phyloP scores from a whole-genome alignment of 1,284 basidiomycete species.

The Puccinia triticina region DNA sequence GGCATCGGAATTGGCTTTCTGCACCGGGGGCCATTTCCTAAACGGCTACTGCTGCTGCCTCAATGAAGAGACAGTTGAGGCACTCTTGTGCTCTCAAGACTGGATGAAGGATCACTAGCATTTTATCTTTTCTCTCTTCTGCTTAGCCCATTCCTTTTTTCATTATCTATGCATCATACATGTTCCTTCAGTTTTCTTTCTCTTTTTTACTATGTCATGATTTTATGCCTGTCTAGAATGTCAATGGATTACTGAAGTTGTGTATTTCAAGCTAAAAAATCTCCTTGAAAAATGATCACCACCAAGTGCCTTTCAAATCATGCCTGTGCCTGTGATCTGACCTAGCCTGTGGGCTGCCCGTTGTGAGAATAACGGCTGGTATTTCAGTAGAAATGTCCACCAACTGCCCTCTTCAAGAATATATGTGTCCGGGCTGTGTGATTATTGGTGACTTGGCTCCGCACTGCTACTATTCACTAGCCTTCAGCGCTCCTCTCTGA shows the following conservation, averaged over 20 bases:
- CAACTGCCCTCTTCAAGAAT: too few species aligned
- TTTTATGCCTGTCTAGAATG: not conserved
- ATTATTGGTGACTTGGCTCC: too few species aligned
- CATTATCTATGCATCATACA: too few species aligned
- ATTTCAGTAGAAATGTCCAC: too few species aligned
- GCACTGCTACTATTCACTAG: too few species aligned
- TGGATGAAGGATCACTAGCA: not conserved
- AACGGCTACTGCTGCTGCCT: not conserved
- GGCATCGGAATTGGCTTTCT: not conserved
- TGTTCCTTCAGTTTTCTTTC: not conserved
- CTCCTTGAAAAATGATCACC: not conserved
- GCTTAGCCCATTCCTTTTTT: too few species aligned
- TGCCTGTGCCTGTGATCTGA: too few species aligned
- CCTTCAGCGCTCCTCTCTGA: too few species aligned
- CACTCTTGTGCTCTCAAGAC: conserved; percentile 7
- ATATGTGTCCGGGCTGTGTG: too few species aligned
- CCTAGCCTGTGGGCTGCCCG: not conserved
- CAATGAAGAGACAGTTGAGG: not conserved
- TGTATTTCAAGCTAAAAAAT: not conserved
- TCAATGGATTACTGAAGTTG: not conserved
- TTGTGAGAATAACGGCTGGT: too few species aligned
- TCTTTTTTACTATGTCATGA: not conserved
- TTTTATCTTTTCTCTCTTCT: too few species aligned
- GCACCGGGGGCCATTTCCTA: not conserved
- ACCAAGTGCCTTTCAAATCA: too few species aligned